Evolutionary conservation across 306 rosid species (phyloP), one percentile per base, ranked within the genome.

Genomic region (Spatholobus suberectus): DNA sequence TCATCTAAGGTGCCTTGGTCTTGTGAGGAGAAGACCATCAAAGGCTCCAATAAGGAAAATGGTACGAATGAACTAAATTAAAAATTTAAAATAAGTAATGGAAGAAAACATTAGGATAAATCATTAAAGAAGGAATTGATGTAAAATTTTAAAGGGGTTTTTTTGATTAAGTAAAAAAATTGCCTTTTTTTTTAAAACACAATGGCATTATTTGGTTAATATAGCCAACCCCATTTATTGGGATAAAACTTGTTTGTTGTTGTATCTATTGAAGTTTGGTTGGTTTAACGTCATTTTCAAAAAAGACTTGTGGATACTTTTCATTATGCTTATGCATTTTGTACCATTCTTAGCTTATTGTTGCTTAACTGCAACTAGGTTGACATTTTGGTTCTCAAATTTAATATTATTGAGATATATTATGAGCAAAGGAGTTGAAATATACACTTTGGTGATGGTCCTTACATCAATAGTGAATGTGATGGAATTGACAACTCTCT

Each of bases 301-400:
- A 27, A 49, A 65, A 43, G 23, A 47, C n/a, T 18, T 57, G n/a
- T 75, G 24, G 49, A 24, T 63, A 47, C 52, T 62, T 75, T 67
- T 41, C 70, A 41, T 49, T 57, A 3, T 14, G 5, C 4, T 58
- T 21, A 46, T 67, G 46, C 82, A 77, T 26, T 35, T 12, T 75
- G 55, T 18, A 73, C 47, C 63, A 5, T 21, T 70, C 51, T 43
- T 49, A 63, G 15, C 58, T 62, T 71, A 26, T 18, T 54, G 47
- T 73, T 80, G 73, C n/a, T 72, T 66, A 62, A 82, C 79, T 24
- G 75, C 85, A 61, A 85, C 86, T 88, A 93, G 97, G 91, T 89
- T 93, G 92, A 89, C 94, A 70, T 93, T 93, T 85, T 93, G 97
- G 97, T 80, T 93, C 86, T 93, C 97, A 49, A 93, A 93, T 74